Base-by-base conservation (phyloP, 305 asterid genomes). In the Fraxinus platypoda region DNA sequence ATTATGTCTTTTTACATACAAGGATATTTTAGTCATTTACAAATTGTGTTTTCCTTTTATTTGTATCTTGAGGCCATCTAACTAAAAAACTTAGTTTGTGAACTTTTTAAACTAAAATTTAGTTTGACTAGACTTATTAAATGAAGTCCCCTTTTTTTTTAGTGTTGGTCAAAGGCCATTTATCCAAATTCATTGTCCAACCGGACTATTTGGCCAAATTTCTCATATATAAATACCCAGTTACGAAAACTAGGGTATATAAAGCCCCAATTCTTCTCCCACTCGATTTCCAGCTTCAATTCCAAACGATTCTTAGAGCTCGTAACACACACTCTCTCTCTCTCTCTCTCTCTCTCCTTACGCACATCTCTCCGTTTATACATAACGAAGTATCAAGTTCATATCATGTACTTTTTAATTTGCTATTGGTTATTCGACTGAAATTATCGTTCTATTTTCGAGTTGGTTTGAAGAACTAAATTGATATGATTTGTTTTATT, bases 211-310 rank as follows among this genome's bases (percentile, higher is more conserved):
- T 25, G 26, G 26, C 26, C 26, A 25, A 25, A 25, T 25, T 25
- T 25, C 31, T 0, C 1, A 1, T 88, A 88, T 91, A 89, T 91
- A 91, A 86, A 37, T 85, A 87, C 78, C 78, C 81, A 49, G 84
- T 90, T 91, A 84, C 88, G 81, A 93, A 91, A 78, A 77, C 88
- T 91, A 91, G 97, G 97, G 94, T 93, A 93, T 93, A 90, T 70
- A 89, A 93, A 78, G 85, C 91, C 93, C 93, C 90, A 87, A 90
- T 78, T 85, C 75, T 3, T 86, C 89, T 84, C 88, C 88, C 92
- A 83, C 94, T 54, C 86, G 77, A 77, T 86, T 75, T 79, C 82
- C 80, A n/a, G 37, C 83, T 34, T 62, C 80, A 34, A 9, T 78
- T 49, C 59, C 8, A 49, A 49, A 49, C 62, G 62, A 49, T 3